Percentiles rank a stretch among this genome's conserved stretches.
Evolutionary conservation across 1,139 yeast genomes (phyloP).

Genomic region (Cylindricascospora bacillispora): DNA sequence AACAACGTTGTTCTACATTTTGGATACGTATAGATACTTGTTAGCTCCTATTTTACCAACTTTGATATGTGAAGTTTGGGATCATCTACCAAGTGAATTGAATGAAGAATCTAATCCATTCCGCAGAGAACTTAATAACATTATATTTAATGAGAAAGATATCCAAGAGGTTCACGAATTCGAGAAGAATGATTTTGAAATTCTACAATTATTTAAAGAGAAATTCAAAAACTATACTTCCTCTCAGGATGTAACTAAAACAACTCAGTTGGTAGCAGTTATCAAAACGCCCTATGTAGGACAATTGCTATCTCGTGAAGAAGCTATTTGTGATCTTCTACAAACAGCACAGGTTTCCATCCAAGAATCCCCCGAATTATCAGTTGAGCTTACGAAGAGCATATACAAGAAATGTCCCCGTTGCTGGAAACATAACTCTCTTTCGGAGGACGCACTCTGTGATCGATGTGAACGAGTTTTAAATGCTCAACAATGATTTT

Average conservation of each 20-base stretch:
- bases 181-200: conserved; percentile 16
- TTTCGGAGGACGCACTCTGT: conserved; percentile 44
- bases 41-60: conserved; percentile 76
- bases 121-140: conserved; percentile 33
- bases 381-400: not conserved
- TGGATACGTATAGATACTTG: conserved; percentile 49
- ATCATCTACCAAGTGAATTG: conserved; percentile 23
- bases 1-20: conserved; percentile 51
- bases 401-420: conserved; percentile 57
- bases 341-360: conserved; percentile 46
- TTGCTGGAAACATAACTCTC: conserved; percentile 76
- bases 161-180: conserved; percentile 8
- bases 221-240: conserved; percentile 6
- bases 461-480: conserved; percentile 45
- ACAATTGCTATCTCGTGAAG: conserved; percentile 15
- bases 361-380: not conserved
- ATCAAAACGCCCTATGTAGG: conserved; percentile 2
- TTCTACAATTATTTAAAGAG: conserved; percentile 16
- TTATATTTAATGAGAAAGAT: too few species aligned
- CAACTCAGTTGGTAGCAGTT: conserved; percentile 39
- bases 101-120: conserved; percentile 1
- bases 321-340: conserved; percentile 41
- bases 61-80: conserved; percentile 83
- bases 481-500: conserved; percentile 2
- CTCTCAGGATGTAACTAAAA: conserved; percentile 40